Evolutionary conservation across 1,284 basidiomycete species (phyloP), one percentile per base, ranked within the genome.

Genomic region (Xanthoconium separans): DNA sequence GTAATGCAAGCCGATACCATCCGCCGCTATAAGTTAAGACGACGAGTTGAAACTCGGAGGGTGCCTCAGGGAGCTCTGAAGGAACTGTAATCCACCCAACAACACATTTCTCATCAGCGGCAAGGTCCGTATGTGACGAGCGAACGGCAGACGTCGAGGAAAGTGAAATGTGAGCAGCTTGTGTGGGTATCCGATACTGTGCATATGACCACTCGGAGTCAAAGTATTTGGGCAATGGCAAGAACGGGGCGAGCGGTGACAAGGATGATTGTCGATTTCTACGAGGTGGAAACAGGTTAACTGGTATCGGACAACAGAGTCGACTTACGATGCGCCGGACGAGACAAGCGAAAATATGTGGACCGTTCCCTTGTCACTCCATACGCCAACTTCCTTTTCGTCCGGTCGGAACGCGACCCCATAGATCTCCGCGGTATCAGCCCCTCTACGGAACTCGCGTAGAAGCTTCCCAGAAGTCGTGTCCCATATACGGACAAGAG

Each of bases 331-430:
- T 58, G 80, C 69, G 11, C 83, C 82, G 36, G 85, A 81, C 30
- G 78, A 76, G 40, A 79, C 76, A 54, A 96, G 80, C 33, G 87
- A 84, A 70, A 95, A 95, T 22, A 96, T 78, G 68, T 98, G 95
- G 5, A 98, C 84, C 0, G 95, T 98, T 37, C 95, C 95, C 74
- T 98, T 98, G 72, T 98, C 95, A 68, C 93, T 96, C 90, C 93
- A 93, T 10, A 91, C 91, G 62, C 89, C 91, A 2, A 95, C 73
- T 62, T 93, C 89, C 51, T 77, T 80, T 70, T 91, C 89, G 63
- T 89, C 91, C 9, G 84, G 86, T 57, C 87, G 78, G 70, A 88
- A 89, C 50, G 84, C 84, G 20, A 94, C 85, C 1, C 93, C 93
- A 74, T 94, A 97, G 52, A 98, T 95, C 64, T 91, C 88, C 18